These are phyloP conservation scores for Grigorovia humatica DNA, from an alignment of 805 yeast genomes.

Conservation along the genomic window DNA sequence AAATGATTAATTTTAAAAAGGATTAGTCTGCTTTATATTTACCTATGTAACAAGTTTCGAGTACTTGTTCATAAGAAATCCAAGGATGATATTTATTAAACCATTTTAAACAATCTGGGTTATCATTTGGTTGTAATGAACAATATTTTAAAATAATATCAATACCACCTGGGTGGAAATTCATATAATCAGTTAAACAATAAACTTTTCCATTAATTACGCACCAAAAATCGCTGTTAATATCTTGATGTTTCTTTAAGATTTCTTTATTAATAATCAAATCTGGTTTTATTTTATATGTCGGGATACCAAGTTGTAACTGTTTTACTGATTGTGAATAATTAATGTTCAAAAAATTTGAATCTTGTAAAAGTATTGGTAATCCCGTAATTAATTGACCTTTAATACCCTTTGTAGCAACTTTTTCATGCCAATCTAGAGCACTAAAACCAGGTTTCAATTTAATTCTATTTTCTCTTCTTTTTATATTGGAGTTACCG, in stretches of 20 bases:
- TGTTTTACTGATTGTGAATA: slow-evolving; percentile 9
- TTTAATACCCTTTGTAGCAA: slow-evolving; percentile 1
- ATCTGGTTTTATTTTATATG: slow-evolving; percentile 30
- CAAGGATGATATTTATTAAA: slow-evolving; percentile 65
- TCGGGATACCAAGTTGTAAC: slow-evolving; percentile 9
- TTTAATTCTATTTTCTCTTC: slow-evolving; percentile 21
- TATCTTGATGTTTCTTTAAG: slow-evolving; percentile 43
- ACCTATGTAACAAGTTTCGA: slow-evolving; percentile 74
- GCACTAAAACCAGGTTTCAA: slow-evolving; percentile 29
- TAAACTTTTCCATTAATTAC: slow-evolving; percentile 70
- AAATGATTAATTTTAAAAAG: too few species aligned
- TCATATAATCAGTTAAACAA: slow-evolving; percentile 73
- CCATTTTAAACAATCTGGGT: slow-evolving; percentile 70
- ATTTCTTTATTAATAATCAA: slow-evolving; percentile 47
- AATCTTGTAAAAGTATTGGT: slow-evolving; percentile 8
- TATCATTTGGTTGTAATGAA: slow-evolving; percentile 30
- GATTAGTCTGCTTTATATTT: slow-evolving; percentile 16
- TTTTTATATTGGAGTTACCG: background rate
- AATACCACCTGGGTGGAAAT: slow-evolving; percentile 90
- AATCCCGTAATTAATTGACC: slow-evolving; percentile 17
- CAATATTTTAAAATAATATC: slow-evolving; percentile 56
- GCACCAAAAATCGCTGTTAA: slow-evolving; percentile 75
- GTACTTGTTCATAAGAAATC: slow-evolving; percentile 80
- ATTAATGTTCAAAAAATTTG: slow-evolving; percentile 11
- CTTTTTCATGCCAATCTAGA: slow-evolving; percentile 24